A percentile compares a stretch with the other conserved stretches of the same genome.
phyloP scores from a whole-genome alignment of 371 early-diverging fungal species.

The Mycotypha africana region DNA sequence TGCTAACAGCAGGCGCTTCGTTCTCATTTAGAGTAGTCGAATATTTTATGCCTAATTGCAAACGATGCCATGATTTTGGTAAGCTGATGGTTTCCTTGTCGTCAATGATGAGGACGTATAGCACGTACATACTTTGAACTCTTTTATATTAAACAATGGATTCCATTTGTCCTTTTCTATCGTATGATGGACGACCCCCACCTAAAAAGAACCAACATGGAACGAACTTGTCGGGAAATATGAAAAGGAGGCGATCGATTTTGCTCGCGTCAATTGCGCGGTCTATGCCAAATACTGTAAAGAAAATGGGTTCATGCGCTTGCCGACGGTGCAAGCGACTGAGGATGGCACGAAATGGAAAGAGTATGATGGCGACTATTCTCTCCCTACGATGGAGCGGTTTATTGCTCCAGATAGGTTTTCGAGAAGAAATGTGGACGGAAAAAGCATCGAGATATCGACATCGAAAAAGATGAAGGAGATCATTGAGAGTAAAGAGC shows the following conservation, averaged over 20 bases:
- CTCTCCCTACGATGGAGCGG: background rate
- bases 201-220: conserved; percentile 10
- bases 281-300: conserved; percentile 3
- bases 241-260: conserved; percentile 1
- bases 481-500: conserved; percentile 16
- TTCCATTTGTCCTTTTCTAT: background rate
- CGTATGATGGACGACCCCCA: too few species aligned
- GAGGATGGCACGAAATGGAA: conserved; percentile 8
- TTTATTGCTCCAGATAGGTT: conserved; percentile 1
- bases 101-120: background rate
- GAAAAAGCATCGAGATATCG: conserved; percentile 1
- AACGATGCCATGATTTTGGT: conserved; percentile 28
- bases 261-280: conserved; percentile 12
- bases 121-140: background rate
- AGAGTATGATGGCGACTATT: conserved; percentile 5
- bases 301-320: conserved; percentile 8
- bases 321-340: conserved; percentile 8
- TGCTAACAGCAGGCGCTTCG: too few species aligned
- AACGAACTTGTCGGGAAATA: background rate
- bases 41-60: conserved; percentile 27
- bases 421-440: conserved; percentile 4
- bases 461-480: background rate
- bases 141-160: background rate
- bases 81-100: background rate
- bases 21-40: conserved; percentile 29